Conservation (phyloP, 176 grass and related monocot genomes). For the Dactylis glomerata region DNA sequence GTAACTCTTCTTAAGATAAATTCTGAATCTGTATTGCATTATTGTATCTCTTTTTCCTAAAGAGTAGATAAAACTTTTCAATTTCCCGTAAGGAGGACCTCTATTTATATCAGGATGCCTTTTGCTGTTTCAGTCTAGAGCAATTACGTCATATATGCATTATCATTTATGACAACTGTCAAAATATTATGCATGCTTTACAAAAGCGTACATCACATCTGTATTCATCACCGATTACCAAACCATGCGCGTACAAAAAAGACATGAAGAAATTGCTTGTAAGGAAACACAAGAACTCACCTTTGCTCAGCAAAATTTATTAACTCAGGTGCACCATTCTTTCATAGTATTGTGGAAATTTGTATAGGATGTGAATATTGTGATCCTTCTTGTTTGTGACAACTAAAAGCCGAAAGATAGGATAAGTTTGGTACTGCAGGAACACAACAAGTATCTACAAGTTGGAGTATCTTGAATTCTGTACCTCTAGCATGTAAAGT, state of each 20-base stretch:
- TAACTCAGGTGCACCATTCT: not conserved
- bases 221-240: not conserved
- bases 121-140: slow-evolving; percentile 7
- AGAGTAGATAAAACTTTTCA: not conserved
- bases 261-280: not conserved
- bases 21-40: not conserved
- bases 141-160: not conserved
- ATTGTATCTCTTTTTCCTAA: not conserved
- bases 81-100: not conserved
- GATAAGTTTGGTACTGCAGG: not conserved
- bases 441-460: not conserved
- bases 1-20: not conserved
- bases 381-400: not conserved
- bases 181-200: not conserved
- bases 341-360: not conserved
- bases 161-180: not conserved
- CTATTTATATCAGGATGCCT: not conserved
- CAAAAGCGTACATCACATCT: not conserved
- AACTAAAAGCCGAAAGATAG: not conserved
- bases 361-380: slow-evolving; percentile 13
- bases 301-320: not conserved
- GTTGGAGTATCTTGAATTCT: not conserved
- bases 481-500: not conserved
- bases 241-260: not conserved
- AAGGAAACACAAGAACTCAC: not conserved